These are phyloP conservation scores for Pythium dissimile DNA, from an alignment of 352 stramenopile species.

Conservation along the genomic window DNA sequence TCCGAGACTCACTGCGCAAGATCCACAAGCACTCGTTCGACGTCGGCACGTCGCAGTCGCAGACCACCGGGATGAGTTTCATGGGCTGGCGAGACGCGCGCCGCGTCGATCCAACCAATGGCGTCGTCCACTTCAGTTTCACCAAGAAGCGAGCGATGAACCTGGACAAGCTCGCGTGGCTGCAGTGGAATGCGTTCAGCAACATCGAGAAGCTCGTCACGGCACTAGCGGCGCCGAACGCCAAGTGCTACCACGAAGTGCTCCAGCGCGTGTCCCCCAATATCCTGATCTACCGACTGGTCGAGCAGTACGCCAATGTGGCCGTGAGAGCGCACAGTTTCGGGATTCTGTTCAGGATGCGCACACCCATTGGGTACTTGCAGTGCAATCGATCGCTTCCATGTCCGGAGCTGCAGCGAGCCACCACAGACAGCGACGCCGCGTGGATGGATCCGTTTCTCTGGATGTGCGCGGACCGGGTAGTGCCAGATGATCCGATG, in stretches of 20 bases:
- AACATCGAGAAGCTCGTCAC: neutral
- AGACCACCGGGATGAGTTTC: neutral
- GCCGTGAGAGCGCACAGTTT: neutral
- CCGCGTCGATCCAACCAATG: neutral
- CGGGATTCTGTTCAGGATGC: neutral
- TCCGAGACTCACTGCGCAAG: neutral
- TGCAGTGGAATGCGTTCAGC: slow-evolving; percentile 1
- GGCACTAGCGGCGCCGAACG: neutral
- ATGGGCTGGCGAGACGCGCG: neutral
- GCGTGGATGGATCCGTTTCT: neutral
- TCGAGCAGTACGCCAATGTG: neutral
- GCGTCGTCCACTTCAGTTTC: neutral
- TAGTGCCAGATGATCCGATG: neutral
- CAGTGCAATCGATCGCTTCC: neutral
- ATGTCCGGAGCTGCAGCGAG: neutral
- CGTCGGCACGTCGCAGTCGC: neutral
- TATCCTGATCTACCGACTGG: neutral
- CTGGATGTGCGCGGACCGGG: neutral
- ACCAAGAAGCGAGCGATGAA: neutral
- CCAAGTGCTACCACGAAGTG: neutral
- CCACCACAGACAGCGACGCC: neutral
- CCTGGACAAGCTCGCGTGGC: neutral
- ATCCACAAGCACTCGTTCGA: neutral
- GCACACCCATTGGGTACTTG: neutral
- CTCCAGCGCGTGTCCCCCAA: neutral